Base-by-base conservation (phyloP, 345 rosid species). In the Pelargonium nanum region DNA sequence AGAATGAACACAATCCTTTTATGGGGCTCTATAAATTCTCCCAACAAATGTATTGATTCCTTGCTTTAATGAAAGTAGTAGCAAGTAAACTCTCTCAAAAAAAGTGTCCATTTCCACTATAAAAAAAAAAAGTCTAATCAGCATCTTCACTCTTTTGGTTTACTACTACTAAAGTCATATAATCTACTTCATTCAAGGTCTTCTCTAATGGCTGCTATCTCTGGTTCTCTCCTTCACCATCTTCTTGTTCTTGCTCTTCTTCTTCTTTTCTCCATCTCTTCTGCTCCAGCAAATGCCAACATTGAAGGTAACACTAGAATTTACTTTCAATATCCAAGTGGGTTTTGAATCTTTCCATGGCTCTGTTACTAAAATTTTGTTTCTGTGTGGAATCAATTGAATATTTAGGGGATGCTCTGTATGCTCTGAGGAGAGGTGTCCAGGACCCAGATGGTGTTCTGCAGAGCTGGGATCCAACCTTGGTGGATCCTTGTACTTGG, bases 401-500 rank as follows among this genome's bases (percentile, higher is more conserved):
- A 50, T 78, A n/a, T n/a, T n/a, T n/a, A 85, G 91, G 91, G 53
- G 91, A 83, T 66, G 92, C 86, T 61, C 67, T 85, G 68, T 81
- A 74, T 20, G 85, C 88, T 20, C 21, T 85, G 75, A 79, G 88
- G 59, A 75, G 79, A 70, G 79, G 78, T 28, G 88, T 85, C 63
- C 74, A 77, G 68, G 92, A 85, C 69, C 88, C 88, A n/a, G 81
- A 74, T 53, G 78, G 70, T 30, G 86, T 81, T 62, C 81, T 85
- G 15, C 60, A 77, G 71, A 83, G 92, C 76, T 85, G 92, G 88
- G 92, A 85, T 74, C 92, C 88, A 19, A 85, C 85, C 13, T 72
- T 83, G 62, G 88, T 83, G 25, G 92, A 83, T 74, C 92, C 92
- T 25, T 85, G 88, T 66, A 83, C 88, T 66, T 85, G 92, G 92